A percentile compares a stretch with the other conserved stretches of the same genome.
Evolutionary conservation across 1,284 basidiomycete genomes (phyloP).

Genomic region (Trichosporon sp.): DNA sequence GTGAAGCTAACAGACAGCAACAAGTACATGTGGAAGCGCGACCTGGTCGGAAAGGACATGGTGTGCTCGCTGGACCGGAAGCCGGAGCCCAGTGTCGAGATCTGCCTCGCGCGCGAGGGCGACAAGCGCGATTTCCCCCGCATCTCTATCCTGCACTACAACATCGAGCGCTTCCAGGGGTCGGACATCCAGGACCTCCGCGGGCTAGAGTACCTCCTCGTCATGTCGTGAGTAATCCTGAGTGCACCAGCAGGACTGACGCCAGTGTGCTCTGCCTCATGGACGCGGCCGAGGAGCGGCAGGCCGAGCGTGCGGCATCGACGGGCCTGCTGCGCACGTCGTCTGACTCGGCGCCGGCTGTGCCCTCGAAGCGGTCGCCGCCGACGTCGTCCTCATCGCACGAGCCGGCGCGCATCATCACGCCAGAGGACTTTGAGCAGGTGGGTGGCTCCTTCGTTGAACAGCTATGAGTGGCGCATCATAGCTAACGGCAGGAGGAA

Average conservation of each 20-base stretch:
- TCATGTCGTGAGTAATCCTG: conserved; percentile 27
- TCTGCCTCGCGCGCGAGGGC: conserved; percentile 43
- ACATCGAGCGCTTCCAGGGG: conserved; percentile 44
- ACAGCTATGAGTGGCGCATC: background rate
- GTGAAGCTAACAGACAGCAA: conserved; percentile 25
- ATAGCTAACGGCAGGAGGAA: conserved; percentile 28
- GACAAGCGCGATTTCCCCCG: conserved; percentile 35
- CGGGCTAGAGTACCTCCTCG: conserved; percentile 43
- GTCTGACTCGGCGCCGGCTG: background rate
- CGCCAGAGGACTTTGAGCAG: conserved; percentile 32
- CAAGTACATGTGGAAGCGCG: conserved; percentile 44
- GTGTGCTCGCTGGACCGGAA: conserved; percentile 45
- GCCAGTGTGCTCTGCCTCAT: conserved; percentile 22
- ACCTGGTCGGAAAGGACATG: conserved; percentile 38
- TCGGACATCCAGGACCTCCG: conserved; percentile 44
- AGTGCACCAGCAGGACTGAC: background rate
- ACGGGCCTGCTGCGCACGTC: background rate
- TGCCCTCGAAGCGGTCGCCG: background rate
- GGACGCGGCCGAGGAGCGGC: conserved; percentile 29
- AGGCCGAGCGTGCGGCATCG: background rate
- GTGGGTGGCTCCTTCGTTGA: conserved; percentile 8
- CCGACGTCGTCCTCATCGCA: background rate
- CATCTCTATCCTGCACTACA: conserved; percentile 47
- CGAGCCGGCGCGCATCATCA: background rate
- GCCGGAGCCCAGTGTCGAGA: conserved; percentile 46